Evolutionary conservation across 371 early-diverging fungal genomes (phyloP).

Genomic region (Batrachochytrium dendrobatidis): DNA sequence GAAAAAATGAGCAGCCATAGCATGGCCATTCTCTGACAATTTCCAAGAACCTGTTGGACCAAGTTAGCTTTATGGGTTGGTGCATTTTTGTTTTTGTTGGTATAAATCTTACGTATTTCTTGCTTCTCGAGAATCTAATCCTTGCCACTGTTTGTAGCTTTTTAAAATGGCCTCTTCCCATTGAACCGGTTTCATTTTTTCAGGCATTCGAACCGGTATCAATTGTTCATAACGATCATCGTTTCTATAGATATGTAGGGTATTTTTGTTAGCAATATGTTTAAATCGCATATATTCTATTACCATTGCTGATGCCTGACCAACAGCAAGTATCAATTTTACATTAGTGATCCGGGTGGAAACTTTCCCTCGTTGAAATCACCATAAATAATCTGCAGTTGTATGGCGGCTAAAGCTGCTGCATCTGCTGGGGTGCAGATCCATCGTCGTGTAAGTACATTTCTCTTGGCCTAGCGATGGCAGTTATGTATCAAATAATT

Average conservation of each 20-base stretch:
- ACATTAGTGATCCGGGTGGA: constrained; percentile 35
- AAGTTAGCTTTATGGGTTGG: neutral
- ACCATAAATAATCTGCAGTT: constrained; percentile 36
- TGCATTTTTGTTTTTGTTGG: neutral
- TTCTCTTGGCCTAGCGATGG: constrained; percentile 35
- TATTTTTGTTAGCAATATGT: neutral
- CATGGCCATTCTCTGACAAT: constrained; percentile 30
- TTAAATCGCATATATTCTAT: no score
- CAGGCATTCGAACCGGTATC: constrained; percentile 20
- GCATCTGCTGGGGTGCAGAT: constrained; percentile 39
- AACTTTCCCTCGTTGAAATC: constrained; percentile 31
- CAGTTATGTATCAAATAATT: constrained; percentile 2
- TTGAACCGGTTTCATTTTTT: constrained; percentile 17
- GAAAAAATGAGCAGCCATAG: constrained; percentile 43
- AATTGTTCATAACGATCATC: constrained; percentile 14
- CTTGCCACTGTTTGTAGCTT: constrained; percentile 24
- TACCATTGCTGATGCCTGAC: neutral
- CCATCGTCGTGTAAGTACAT: constrained; percentile 38
- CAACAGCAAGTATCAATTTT: constrained; percentile 7
- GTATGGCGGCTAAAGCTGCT: constrained; percentile 35
- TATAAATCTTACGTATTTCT: constrained; percentile 21
- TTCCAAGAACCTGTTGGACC: constrained; percentile 27
- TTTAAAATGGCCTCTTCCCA: constrained; percentile 31
- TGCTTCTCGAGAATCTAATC: constrained; percentile 11
- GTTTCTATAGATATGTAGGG: neutral